Conservation (phyloP, 768 basidiomycete genomes). For the Dendrothele bispora region DNA sequence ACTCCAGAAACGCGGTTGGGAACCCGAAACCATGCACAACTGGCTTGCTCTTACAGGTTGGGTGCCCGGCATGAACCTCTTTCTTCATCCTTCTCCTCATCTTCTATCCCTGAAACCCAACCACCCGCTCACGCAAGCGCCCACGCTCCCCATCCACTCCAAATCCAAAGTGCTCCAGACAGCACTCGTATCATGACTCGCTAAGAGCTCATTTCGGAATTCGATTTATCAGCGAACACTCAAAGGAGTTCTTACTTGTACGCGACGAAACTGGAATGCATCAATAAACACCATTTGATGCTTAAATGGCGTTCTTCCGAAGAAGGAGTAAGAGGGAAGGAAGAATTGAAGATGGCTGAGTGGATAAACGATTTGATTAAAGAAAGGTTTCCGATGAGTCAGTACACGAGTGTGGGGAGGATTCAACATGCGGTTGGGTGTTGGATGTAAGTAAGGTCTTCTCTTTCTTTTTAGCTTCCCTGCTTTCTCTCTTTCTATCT, state of each 20-base stretch:
- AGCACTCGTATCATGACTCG: constrained; percentile 63
- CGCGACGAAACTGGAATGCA: constrained; percentile 72
- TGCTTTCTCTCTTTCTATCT: neutral
- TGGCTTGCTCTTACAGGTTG: constrained; percentile 93
- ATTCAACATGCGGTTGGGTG: constrained; percentile 60
- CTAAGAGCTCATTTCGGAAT: constrained; percentile 57
- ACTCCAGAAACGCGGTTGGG: constrained; percentile 81
- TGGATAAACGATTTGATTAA: constrained; percentile 54
- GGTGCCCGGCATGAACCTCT: constrained; percentile 50
- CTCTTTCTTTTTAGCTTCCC: neutral
- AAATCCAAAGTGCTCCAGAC: constrained; percentile 63
- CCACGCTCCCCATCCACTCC: no score
- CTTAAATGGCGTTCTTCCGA: constrained; percentile 46
- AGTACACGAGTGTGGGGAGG: constrained; percentile 51
- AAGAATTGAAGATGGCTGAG: constrained; percentile 52
- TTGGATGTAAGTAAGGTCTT: constrained; percentile 48
- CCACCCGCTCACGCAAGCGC: no score
- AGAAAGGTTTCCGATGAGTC: constrained; percentile 55
- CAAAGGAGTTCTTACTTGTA: constrained; percentile 82
- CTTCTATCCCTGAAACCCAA: constrained; percentile 22
- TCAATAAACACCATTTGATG: constrained; percentile 86
- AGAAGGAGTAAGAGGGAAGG: no score
- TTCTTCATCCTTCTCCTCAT: constrained; percentile 16
- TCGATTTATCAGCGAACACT: constrained; percentile 74
- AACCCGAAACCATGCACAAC: constrained; percentile 84